These are phyloP conservation scores for Solanum paucissectum DNA, from an alignment of 257 asterid genomes.

Conservation along the genomic window DNA sequence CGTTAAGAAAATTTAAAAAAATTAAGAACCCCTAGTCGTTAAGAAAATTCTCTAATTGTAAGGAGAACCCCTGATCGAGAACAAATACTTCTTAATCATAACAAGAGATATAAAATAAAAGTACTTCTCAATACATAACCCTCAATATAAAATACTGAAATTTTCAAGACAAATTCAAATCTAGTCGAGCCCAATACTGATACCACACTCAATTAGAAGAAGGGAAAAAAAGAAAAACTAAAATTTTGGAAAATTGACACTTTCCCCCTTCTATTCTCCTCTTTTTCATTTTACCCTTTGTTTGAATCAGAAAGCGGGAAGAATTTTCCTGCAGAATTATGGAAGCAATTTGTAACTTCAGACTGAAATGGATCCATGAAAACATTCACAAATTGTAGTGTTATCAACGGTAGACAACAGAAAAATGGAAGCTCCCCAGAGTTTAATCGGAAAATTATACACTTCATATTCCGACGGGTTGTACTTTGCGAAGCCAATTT, in stretches of 20 bases:
- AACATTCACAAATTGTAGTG: neutral
- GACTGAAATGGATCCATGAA: neutral
- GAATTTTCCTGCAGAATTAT: neutral
- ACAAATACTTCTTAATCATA: neutral
- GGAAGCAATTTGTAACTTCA: neutral
- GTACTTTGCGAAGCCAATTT: constrained; percentile 53
- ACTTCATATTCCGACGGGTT: constrained; percentile 46
- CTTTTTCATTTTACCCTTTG: neutral
- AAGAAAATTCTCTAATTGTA: too few relatives aligned
- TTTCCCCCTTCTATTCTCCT: neutral
- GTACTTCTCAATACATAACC: too few relatives aligned
- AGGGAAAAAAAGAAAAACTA: neutral
- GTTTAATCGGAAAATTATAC: constrained; percentile 41
- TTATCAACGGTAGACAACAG: neutral
- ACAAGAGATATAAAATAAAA: too few relatives aligned
- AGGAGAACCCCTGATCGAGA: too few relatives aligned
- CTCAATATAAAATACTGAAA: neutral
- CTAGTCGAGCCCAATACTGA: neutral
- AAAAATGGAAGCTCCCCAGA: constrained; percentile 52
- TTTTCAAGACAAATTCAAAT: neutral
- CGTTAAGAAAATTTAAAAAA: too few relatives aligned
- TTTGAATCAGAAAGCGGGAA: neutral
- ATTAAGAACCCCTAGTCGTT: neutral
- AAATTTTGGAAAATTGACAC: neutral
- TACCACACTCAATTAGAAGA: neutral